A percentile compares a stretch with the other conserved stretches of the same genome.
These are phyloP conservation scores for Floccularia luteovirens DNA, from an alignment of 768 basidiomycete genomes.

Conservation along the genomic window DNA sequence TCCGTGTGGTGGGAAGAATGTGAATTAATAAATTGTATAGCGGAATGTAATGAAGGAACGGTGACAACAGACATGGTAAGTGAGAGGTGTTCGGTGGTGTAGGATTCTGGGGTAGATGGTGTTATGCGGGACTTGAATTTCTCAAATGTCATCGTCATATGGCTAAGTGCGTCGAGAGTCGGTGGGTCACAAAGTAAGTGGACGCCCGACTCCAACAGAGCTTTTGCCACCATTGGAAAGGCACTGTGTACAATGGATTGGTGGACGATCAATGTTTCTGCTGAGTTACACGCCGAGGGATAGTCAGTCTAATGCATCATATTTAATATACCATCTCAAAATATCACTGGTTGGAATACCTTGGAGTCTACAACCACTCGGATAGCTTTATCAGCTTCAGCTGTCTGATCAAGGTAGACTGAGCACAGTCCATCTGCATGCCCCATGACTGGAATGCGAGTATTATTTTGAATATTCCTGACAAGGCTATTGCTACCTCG, in stretches of 20 bases:
- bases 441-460: slow-evolving; percentile 96
- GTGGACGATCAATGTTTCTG: slow-evolving; percentile 87
- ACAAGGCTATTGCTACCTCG: slow-evolving; percentile 92
- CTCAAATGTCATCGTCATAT: slow-evolving; percentile 19
- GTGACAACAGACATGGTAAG: slow-evolving; percentile 76
- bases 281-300: slow-evolving; percentile 92
- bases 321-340: not conserved
- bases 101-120: slow-evolving; percentile 54
- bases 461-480: slow-evolving; percentile 78
- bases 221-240: slow-evolving; percentile 76
- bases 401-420: slow-evolving; percentile 81
- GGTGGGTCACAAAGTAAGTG: slow-evolving; percentile 71
- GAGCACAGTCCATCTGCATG: slow-evolving; percentile 96
- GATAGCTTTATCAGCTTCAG: slow-evolving; percentile 71
- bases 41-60: slow-evolving; percentile 62
- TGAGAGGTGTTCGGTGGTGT: slow-evolving; percentile 83
- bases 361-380: slow-evolving; percentile 87
- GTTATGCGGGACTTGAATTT: slow-evolving; percentile 41
- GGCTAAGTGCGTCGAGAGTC: slow-evolving; percentile 49
- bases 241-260: slow-evolving; percentile 57
- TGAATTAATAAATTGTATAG: slow-evolving; percentile 84
- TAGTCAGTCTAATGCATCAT: slow-evolving; percentile 64
- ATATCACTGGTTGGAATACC: slow-evolving; percentile 31
- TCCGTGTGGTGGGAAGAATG: slow-evolving; percentile 97
- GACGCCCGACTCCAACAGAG: slow-evolving; percentile 64